Evolutionary conservation across 202 grass and related monocot species (phyloP).

Genomic region (Zoysia matrella): DNA sequence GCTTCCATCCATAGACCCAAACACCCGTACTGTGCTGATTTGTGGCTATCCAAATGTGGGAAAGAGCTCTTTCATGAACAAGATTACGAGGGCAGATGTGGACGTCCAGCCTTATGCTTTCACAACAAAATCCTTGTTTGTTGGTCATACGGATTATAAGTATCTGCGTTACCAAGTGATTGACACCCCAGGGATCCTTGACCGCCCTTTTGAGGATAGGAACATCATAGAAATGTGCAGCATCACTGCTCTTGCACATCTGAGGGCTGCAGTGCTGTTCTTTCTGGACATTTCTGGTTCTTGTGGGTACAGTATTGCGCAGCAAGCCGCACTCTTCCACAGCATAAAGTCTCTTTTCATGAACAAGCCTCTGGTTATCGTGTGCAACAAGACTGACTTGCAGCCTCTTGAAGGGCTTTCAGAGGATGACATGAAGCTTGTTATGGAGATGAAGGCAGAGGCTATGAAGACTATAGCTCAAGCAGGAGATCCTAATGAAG

Average conservation of each 20-base stretch:
- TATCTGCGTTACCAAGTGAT: constrained; percentile 97
- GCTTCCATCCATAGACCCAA: constrained; percentile 91
- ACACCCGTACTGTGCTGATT: constrained; percentile 87
- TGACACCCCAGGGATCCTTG: constrained; percentile 95
- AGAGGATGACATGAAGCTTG: constrained; percentile 78
- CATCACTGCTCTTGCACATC: constrained; percentile 84
- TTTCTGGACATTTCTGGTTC: constrained; percentile 93
- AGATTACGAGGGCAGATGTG: constrained; percentile 91
- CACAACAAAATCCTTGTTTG: constrained; percentile 86
- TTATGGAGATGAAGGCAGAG: constrained; percentile 37
- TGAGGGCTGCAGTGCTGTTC: constrained; percentile 90
- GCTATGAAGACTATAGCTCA: constrained; percentile 72
- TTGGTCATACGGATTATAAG: constrained; percentile 97
- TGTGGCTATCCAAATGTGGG: constrained; percentile 97
- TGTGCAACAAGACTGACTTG: constrained; percentile 94
- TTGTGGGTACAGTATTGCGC: constrained; percentile 87
- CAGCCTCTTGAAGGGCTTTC: constrained; percentile 80
- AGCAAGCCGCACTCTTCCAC: constrained; percentile 90
- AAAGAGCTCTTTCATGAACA: constrained; percentile 97
- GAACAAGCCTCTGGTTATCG: constrained; percentile 87
- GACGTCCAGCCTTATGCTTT: constrained; percentile 97
- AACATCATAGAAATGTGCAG: constrained; percentile 99
- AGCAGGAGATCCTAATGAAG: constrained; percentile 68
- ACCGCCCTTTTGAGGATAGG: constrained; percentile 90
- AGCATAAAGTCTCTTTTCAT: constrained; percentile 89